phyloP scores from a whole-genome alignment of 441 rosid species.

The Syzygium syzygioides region DNA sequence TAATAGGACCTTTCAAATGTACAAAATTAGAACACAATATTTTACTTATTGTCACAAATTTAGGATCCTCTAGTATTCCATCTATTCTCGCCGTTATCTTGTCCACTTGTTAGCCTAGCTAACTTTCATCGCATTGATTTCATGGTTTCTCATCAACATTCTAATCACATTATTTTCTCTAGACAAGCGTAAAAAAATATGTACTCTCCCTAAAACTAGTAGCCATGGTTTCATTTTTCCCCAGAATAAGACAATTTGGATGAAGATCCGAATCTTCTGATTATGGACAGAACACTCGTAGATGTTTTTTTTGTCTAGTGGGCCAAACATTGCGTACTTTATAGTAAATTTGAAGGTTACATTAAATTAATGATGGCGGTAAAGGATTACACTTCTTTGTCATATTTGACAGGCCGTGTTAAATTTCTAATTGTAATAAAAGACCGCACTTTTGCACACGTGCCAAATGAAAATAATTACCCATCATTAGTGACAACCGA shows the following conservation, averaged over 20 bases:
- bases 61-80: neutral
- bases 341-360: neutral
- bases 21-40: neutral
- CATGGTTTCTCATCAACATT: neutral
- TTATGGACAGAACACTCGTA: neutral
- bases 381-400: no score
- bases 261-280: neutral
- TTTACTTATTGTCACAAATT: neutral
- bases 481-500: neutral
- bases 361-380: neutral
- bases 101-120: neutral
- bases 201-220: neutral
- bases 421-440: rapidly evolving
- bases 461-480: neutral
- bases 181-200: neutral
- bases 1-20: neutral
- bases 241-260: neutral
- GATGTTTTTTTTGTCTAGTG: neutral
- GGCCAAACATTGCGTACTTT: rapidly evolving
- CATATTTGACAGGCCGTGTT: neutral
- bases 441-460: neutral
- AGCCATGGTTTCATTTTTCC: neutral
- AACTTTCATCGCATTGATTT: neutral
- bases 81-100: neutral
- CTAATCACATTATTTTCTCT: neutral